phyloP scores from a whole-genome alignment of 176 grass and related monocot species.

The Aegilops tauschii region DNA sequence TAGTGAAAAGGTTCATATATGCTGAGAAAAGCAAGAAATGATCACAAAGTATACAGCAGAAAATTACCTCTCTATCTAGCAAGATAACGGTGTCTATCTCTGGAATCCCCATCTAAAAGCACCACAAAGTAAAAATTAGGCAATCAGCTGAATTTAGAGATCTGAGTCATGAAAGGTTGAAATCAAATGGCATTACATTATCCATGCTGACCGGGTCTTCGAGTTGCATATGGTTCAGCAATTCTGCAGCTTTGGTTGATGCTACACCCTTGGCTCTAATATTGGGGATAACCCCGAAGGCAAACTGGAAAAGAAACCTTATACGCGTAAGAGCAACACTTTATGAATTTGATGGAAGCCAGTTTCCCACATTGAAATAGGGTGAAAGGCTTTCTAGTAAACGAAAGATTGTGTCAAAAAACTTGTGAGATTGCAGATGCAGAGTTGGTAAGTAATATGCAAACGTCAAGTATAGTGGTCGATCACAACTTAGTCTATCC shows the following conservation, averaged over 20 bases:
- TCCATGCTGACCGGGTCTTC: conserved; percentile 90
- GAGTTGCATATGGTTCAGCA: conserved; percentile 85
- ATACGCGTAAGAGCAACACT: not conserved
- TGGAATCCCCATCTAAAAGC: conserved; percentile 64
- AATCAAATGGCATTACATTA: conserved; percentile 58
- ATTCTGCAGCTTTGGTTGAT: conserved; percentile 77
- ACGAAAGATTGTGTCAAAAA: not conserved
- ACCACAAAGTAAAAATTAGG: conserved; percentile 8
- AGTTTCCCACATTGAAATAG: not conserved
- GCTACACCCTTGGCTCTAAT: conserved; percentile 84
- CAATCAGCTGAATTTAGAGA: conserved; percentile 8
- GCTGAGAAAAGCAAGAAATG: not conserved
- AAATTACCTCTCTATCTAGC: conserved; percentile 83
- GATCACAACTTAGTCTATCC: not conserved
- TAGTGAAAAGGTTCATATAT: not conserved
- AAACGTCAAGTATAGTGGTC: not conserved
- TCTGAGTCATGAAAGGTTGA: conserved; percentile 15
- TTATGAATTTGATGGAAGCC: conserved; percentile 1
- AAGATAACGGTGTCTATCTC: conserved; percentile 97
- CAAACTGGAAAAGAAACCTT: conserved; percentile 59
- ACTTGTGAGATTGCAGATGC: conserved; percentile 6
- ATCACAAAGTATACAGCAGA: conserved; percentile 2
- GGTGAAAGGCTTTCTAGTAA: not conserved
- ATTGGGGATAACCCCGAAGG: conserved; percentile 90
- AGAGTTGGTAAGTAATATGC: not conserved